These are phyloP conservation scores for Metschnikowia lochheadii DNA, from an alignment of 805 yeast genomes.

Conservation along the genomic window DNA sequence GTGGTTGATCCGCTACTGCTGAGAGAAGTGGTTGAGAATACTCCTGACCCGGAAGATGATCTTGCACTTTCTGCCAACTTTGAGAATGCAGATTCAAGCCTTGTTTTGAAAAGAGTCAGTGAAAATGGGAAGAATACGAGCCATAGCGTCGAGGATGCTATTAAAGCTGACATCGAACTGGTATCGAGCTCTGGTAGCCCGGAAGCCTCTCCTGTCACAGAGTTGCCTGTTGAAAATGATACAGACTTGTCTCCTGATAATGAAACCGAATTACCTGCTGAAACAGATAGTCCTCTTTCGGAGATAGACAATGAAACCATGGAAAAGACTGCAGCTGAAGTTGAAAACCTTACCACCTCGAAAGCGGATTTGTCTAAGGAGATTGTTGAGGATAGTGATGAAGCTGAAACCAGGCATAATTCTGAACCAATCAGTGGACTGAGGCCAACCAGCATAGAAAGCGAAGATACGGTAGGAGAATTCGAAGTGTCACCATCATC, in stretches of 20 bases:
- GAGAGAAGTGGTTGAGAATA: not conserved
- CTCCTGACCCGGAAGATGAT: not conserved
- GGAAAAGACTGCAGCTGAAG: not conserved
- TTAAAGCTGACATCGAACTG: not conserved
- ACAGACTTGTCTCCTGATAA: not conserved
- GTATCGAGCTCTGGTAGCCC: not conserved
- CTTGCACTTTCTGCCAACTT: not conserved
- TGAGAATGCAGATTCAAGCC: not conserved
- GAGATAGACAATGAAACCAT: not conserved
- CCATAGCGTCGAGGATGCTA: not conserved
- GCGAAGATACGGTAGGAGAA: not conserved
- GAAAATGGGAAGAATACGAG: not conserved
- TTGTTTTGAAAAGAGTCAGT: not conserved
- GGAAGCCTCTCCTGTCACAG: not conserved
- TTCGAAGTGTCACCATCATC: conserved; percentile 13
- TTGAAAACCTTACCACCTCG: not conserved
- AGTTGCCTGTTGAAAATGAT: not conserved
- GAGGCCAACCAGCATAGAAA: not conserved
- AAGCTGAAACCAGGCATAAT: not conserved
- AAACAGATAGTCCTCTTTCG: not conserved
- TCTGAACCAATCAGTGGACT: not conserved
- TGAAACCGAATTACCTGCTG: not conserved
- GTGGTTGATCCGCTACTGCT: not conserved
- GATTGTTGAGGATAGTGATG: not conserved
- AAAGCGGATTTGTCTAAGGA: not conserved